Base-by-base conservation (phyloP, 805 yeast species). In the Saccharomyces cerevisiae region DNA sequence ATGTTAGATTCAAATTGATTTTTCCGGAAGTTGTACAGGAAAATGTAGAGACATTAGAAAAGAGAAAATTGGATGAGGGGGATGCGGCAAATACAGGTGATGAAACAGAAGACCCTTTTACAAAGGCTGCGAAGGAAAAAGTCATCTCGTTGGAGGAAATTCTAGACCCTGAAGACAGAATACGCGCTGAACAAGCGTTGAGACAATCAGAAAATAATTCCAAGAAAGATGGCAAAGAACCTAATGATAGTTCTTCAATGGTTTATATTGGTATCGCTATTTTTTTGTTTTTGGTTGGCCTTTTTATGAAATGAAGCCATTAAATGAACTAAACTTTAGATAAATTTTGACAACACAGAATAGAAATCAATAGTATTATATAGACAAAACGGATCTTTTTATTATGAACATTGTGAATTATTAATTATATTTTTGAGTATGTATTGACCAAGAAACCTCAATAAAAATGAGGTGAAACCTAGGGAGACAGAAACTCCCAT, bases 111-210 rank as follows among this genome's bases (percentile, higher is more conserved):
- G 58, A 68, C 59, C 58, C 67, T 56, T 49, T 65, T 30, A 68
- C 60, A 41, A 62, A 62, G 41, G 69, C 70, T 11, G 65, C 67
- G 6, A 64, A 62, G 54, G 70, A 69, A 51, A 61, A 67, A 51
- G 72, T 67, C 4, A 62, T 70, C 30, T 57, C 68, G 22, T 51
- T 73, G 3, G 74, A 76, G 36, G 70, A 72, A 28, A 79, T 77
- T 53, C 59, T 70, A 53, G 89, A 85, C 63, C 85, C 87, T 0
- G 92, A 86, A 63, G 92, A 86, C 67, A 76, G 86, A 55, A 82
- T 85, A 51, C 75, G 84, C 60, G 81, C 79, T 10, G 66, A 67
- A 53, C 62, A 65, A 48, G 64, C 64, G 6, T 54, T 65, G 41
- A 60, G 59, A 30, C 58, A 55, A 49, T 46, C 57, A n/a, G 50